These are phyloP conservation scores for Trichoderma asperelloides DNA, from an alignment of 495 filamentous ascomycete species.

Conservation along the genomic window DNA sequence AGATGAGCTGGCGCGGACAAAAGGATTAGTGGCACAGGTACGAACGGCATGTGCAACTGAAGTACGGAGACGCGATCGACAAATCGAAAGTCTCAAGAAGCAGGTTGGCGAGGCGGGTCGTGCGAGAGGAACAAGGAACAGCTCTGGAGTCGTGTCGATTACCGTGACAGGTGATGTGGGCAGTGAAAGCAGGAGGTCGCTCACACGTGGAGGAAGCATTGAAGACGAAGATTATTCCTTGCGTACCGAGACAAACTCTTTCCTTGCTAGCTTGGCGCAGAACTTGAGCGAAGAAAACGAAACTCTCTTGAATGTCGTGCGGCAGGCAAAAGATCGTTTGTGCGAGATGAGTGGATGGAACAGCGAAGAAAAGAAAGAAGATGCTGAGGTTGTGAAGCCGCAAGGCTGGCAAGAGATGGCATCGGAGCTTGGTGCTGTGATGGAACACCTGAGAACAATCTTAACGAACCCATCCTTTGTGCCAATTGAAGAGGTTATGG, in stretches of 20 bases:
- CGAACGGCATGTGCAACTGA: conserved; percentile 84
- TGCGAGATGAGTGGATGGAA: conserved; percentile 69
- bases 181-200: conserved; percentile 20
- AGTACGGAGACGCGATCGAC: conserved; percentile 79
- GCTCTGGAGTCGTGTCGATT: conserved; percentile 43
- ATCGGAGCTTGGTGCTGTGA: conserved; percentile 57
- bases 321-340: conserved; percentile 60
- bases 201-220: conserved; percentile 37
- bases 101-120: conserved; percentile 49
- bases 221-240: conserved; percentile 61
- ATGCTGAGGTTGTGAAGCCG: conserved; percentile 35
- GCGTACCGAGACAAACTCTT: conserved; percentile 81
- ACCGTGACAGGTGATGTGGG: conserved; percentile 42
- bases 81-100: conserved; percentile 80
- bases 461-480: conserved; percentile 95
- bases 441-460: conserved; percentile 71
- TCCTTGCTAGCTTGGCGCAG: conserved; percentile 81
- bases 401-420: conserved; percentile 66
- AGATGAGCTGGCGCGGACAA: conserved; percentile 72
- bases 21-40: conserved; percentile 69
- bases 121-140: conserved; percentile 38
- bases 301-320: conserved; percentile 60
- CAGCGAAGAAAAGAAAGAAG: conserved; percentile 20
- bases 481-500: conserved; percentile 83
- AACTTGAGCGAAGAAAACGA: conserved; percentile 93